Base-by-base conservation (phyloP, 345 rosid genomes). In the Pistacia vera region DNA sequence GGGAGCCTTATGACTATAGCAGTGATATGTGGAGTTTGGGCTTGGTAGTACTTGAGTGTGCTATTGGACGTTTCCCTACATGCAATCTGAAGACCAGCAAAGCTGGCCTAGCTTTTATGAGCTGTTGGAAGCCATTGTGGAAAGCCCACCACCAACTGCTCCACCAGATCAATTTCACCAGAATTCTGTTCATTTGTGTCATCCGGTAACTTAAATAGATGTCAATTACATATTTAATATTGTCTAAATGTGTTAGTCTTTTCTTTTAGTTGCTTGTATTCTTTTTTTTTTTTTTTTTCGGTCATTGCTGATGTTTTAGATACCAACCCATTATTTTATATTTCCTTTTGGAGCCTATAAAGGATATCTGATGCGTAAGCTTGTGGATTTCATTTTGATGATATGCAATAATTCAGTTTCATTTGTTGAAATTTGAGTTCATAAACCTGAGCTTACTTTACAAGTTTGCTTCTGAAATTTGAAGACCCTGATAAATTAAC, bases 161-260 rank as follows among this genome's bases (percentile, higher is more conserved):
- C 98, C 99, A 16, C 75, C 90, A 63, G 91, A 96, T 84, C 93
- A 93, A 78, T 96, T 93, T 96, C 98, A 71, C 97, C 95, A 20
- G 98, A 93, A 79, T 93, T 96, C 85, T 92, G 97, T 84, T 91
- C 95, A 57, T 96, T 96, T 75, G 90, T 93, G 75, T 93, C 97
- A 30, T 86, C 97, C 75, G 97, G 98, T 93, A 87, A 81, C 60
- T 62, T 61, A 49, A 30, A 9, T 38, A 41, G 4, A 57, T 4
- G 36, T 36, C 28, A 20, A 46, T 80, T 73, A 51, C 66, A 81
- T 57, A 69, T 51, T 51, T 41, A 55, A 41, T 20, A 18, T 60
- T 61, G 68, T 67, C 72, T 36, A 18, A 17, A 36, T 9, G 71
- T 52, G 17, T 58, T 65, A n/a, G 56, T 35, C 62, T 36, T 71